Conservation (phyloP, 768 basidiomycete species). For the Mycena filopes region DNA sequence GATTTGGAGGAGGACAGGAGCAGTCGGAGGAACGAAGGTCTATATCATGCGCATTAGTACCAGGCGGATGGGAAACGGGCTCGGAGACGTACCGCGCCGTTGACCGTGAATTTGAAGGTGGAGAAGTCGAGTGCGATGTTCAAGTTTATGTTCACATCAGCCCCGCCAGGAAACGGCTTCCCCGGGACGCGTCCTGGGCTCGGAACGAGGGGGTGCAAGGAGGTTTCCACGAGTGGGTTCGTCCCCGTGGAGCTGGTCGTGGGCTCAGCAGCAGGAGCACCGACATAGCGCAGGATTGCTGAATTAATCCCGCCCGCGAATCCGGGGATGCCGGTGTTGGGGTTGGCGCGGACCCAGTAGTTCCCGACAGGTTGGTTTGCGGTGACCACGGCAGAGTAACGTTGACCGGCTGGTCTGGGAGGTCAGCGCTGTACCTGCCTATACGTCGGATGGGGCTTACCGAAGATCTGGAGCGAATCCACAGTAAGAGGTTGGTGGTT, state of each 20-base stretch:
- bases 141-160: conserved; percentile 53
- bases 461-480: conserved; percentile 50
- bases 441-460: conserved; percentile 36
- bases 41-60: background rate
- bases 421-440: conserved; percentile 9
- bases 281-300: conserved; percentile 52
- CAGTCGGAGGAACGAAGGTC: conserved; percentile 48
- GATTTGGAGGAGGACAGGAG: conserved; percentile 63
- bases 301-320: conserved; percentile 49
- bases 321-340: conserved; percentile 31
- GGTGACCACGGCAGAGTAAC: conserved; percentile 55
- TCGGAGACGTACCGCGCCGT: conserved; percentile 46
- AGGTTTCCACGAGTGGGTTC: conserved; percentile 40
- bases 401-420: conserved; percentile 43
- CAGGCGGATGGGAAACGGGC: conserved; percentile 48
- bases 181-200: conserved; percentile 42
- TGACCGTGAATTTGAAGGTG: conserved; percentile 40
- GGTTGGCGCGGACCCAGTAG: conserved; percentile 55
- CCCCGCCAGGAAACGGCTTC: conserved; percentile 46
- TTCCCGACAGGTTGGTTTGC: conserved; percentile 50
- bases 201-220: conserved; percentile 46
- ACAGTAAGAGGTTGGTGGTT: conserved; percentile 49
- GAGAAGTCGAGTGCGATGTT: conserved; percentile 41
- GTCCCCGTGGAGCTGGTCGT: conserved; percentile 36
- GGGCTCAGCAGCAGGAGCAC: conserved; percentile 44